Percentiles rank a stretch among this genome's conserved stretches.
Evolutionary conservation across 2,329 filamentous ascomycete species (phyloP).

Genomic region (Fusarium ramigenum): DNA sequence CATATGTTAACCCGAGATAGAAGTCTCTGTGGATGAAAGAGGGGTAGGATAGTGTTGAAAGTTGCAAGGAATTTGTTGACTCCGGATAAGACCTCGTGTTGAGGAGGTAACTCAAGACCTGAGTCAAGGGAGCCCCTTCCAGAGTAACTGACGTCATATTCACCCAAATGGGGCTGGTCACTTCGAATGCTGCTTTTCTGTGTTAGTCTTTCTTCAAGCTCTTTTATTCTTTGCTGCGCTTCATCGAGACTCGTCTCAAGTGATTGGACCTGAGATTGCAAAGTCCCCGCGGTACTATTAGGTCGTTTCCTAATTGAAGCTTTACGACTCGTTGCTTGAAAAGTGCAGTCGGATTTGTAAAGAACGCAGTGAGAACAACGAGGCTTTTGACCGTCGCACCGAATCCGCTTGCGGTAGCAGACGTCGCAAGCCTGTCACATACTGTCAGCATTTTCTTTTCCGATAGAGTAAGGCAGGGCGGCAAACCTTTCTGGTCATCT

Average conservation of each 20-base stretch:
- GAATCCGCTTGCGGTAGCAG: slow-evolving; percentile 28
- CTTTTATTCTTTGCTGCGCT: not conserved
- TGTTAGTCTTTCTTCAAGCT: not conserved
- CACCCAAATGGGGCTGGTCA: accelerated
- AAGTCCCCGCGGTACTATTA: accelerated
- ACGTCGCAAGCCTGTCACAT: slow-evolving; percentile 20
- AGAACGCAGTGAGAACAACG: slow-evolving; percentile 18
- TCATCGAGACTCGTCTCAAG: not conserved
- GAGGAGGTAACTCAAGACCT: not conserved
- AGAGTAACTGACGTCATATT: not conserved
- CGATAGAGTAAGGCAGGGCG: too few species aligned
- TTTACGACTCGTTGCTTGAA: slow-evolving; percentile 3
- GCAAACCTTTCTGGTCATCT: not conserved
- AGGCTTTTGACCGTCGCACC: slow-evolving; percentile 20
- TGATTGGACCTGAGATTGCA: not conserved
- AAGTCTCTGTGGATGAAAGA: slow-evolving; percentile 8
- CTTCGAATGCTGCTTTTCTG: accelerated
- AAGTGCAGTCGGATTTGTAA: not conserved
- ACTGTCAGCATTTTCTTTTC: too few species aligned
- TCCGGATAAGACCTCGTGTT: not conserved
- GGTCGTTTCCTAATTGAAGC: not conserved
- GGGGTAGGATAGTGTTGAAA: slow-evolving; percentile 11
- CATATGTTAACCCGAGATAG: not conserved
- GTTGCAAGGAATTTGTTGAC: not conserved
- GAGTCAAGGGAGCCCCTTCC: accelerated